Base-by-base conservation (phyloP, 352 stramenopile species). In the Globisporangium polare region DNA sequence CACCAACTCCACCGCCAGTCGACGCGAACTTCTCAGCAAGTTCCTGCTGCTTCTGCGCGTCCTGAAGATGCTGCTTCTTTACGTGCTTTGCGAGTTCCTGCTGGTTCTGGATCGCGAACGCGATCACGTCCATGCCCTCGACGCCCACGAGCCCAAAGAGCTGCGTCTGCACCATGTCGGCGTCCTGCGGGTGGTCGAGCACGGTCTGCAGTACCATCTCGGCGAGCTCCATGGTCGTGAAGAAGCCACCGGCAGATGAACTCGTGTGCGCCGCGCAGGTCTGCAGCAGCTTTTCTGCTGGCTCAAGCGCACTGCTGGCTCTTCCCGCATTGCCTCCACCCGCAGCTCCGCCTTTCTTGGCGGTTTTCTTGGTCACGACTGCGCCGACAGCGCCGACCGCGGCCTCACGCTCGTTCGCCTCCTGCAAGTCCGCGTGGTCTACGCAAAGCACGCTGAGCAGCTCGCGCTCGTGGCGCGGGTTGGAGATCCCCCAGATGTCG, bases 121-220 rank as follows among this genome's bases (percentile, higher is more conserved):
- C 74, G 58, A 95, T 95, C 13, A 95, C 62, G 35, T 92, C 83
- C 80, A 95, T 90, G 64, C 86, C 83, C 51, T 95, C 83, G 18
- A 90, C 83, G n/a, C 86, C 86, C 1, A 95, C 78, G 45, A 95
- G 83, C 2, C 83, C 78, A 57, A 95, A 95, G 50, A 95, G 73
- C 54, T 90, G 83, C 66, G 75, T 71, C 55, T 92, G 83, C 20
- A 89, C 71, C 8, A 71, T 70, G 53, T 94, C 83, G 1, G 75
- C 69, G 60, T 90, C 75, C 31, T 67, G 65, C 35, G 53, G 62
- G 63, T 75, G 74, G 22, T 84, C 76, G 41, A 83, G 74, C 18
- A 86, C 67, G 0, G 72, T 90, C 65, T 94, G 81, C 20, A 89
- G 61, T 31, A 92, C 73, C 18, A 80, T 80, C 59, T 89, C 76